Base-by-base conservation (phyloP, 2,329 filamentous ascomycete genomes). In the Aspergillus pseudoterreus region DNA sequence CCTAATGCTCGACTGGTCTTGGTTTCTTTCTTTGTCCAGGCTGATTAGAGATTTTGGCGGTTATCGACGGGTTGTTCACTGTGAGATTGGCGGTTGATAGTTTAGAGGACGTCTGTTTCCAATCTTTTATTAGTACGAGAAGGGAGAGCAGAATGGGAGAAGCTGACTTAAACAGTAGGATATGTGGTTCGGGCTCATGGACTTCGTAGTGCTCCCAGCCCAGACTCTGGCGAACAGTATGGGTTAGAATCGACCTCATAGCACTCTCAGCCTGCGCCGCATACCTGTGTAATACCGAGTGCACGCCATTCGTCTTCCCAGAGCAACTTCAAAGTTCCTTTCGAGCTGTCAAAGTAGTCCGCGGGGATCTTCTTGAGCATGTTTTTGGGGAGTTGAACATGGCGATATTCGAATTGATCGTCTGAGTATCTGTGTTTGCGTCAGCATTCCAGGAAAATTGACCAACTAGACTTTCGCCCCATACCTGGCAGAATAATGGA, bases 131-230 rank as follows among this genome's bases (percentile, higher is more conserved):
- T 53, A 62, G 52, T 50, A 60, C 47, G 11, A 10, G 33, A 46
- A 42, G 15, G 21, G 12, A 17, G 30, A 8, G 17, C 12, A 52
- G 51, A 27, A 56, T 53, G 43, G 12, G n/a, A 35, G 35, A 38
- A 36, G 79, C 88, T 72, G 77, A 96, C 92, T 99, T 99, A 83
- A 99, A 99, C 30, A 99, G 83, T 50, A 99, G 82, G 66, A 99
- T 99, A 72, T 99, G 94, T 59, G 94, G 94, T 76, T 99, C 94
- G 41, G 94, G 94, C 73, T 97, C 94, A 72, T 99, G 94, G 49
- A 99, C 94, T 74, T 99, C 94, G 71, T 99, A 99, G 73, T 99
- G 94, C 72, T 97, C 92, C 94, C 94, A 99, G 52, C 94, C 94
- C 65, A 99, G 79, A 78, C 92, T 97, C 92, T 97, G 69, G 45